phyloP scores from a whole-genome alignment of 1,139 yeast species.

The Yamadazyma pseudoaaseri region DNA sequence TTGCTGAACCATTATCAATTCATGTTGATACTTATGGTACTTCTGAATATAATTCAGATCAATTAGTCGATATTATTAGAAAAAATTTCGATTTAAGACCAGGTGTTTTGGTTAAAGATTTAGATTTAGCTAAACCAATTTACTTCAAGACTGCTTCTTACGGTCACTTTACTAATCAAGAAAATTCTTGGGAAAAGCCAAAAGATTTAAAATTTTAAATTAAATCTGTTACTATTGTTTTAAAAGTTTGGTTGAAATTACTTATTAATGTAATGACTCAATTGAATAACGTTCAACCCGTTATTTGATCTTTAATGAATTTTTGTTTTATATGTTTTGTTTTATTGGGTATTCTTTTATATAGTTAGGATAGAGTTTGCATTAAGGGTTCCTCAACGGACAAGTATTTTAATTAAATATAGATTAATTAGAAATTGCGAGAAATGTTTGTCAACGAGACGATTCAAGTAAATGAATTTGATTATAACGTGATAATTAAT shows the following conservation, averaged over 20 bases:
- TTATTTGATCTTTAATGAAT: constrained; percentile 21
- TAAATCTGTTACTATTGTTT: constrained; percentile 6
- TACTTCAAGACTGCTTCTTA: constrained; percentile 98
- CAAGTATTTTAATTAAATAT: constrained; percentile 29
- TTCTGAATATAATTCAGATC: constrained; percentile 81
- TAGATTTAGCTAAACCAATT: constrained; percentile 97
- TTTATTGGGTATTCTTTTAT: constrained; percentile 20
- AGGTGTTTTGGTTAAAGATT: constrained; percentile 96
- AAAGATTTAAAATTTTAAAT: constrained; percentile 74
- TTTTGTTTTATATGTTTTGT: constrained; percentile 15
- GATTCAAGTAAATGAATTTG: constrained; percentile 10
- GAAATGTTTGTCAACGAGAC: neutral
- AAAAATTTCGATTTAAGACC: constrained; percentile 99
- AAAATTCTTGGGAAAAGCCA: constrained; percentile 98
- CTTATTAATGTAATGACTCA: constrained; percentile 46
- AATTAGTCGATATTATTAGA: constrained; percentile 86
- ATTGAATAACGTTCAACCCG: constrained; percentile 55
- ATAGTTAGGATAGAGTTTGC: constrained; percentile 45
- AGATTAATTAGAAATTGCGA: constrained; percentile 3
- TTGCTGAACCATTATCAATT: constrained; percentile 97
- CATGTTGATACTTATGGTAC: constrained; percentile 98
- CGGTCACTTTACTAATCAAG: constrained; percentile 99
- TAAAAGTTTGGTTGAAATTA: constrained; percentile 18
- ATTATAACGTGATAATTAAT: constrained; percentile 11
- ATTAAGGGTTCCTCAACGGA: constrained; percentile 60